Evolutionary conservation across 2,329 filamentous ascomycete species (phyloP).

Genomic region (Epichloe amarillans): DNA sequence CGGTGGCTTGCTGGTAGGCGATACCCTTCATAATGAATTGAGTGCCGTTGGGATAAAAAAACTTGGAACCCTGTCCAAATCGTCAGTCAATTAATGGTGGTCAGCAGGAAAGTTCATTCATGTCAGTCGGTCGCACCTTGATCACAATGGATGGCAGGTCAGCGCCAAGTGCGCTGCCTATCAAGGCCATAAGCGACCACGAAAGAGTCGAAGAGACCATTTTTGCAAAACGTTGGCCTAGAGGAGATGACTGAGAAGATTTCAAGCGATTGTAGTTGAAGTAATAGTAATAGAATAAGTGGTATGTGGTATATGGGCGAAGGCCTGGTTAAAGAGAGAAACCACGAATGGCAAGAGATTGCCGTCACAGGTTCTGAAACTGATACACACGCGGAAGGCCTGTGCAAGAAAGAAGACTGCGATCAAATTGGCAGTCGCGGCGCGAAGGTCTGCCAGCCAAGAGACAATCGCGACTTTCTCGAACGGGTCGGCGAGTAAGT

Average conservation of each 20-base stretch:
- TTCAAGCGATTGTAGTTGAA: too few species aligned
- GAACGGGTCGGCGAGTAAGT: not conserved
- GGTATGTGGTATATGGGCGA: not conserved
- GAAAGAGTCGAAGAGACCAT: constrained; percentile 22
- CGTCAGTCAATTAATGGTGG: not conserved
- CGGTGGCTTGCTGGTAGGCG: constrained; percentile 79
- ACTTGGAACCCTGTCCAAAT: constrained; percentile 53
- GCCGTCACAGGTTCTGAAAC: not conserved
- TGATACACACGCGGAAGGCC: not conserved
- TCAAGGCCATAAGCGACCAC: constrained; percentile 25
- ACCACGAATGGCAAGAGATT: not conserved
- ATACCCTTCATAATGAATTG: constrained; percentile 76
- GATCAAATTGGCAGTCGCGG: not conserved
- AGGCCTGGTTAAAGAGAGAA: not conserved
- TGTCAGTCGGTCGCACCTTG: constrained; percentile 41
- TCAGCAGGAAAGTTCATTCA: not conserved
- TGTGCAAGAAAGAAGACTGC: not conserved
- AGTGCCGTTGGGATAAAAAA: constrained; percentile 69
- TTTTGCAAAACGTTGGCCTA: constrained; percentile 4
- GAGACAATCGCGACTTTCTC: not conserved
- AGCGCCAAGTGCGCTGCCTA: constrained; percentile 27
- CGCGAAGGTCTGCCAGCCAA: not conserved
- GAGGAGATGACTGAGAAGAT: not conserved
- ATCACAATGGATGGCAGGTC: constrained; percentile 47
- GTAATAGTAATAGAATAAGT: not conserved